Evolutionary conservation across 2,329 filamentous ascomycete genomes (phyloP).

Genomic region (Chalara sp.): DNA sequence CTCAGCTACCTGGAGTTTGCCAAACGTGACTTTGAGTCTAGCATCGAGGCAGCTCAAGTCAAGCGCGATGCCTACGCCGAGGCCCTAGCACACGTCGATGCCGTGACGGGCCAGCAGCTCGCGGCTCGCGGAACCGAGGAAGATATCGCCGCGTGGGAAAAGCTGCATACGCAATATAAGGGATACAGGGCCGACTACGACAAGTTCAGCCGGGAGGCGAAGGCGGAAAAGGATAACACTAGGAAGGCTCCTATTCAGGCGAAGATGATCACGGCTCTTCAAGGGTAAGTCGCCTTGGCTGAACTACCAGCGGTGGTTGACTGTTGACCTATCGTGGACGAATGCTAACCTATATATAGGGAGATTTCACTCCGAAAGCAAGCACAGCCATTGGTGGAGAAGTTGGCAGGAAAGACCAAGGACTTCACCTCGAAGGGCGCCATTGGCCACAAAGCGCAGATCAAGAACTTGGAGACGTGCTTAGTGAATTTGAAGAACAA

Average conservation of each 20-base stretch:
- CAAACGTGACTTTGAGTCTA: background rate
- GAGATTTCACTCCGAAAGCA: background rate
- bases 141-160: background rate
- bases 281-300: no score
- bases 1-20: background rate
- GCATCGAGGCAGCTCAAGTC: background rate
- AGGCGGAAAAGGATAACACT: background rate
- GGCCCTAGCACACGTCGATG: background rate
- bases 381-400: background rate
- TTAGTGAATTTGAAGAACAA: no score
- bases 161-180: background rate
- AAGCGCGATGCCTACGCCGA: background rate
- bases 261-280: no score
- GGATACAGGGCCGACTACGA: background rate
- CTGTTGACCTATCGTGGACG: background rate
- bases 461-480: no score
- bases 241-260: background rate
- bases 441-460: no score
- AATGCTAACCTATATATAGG: background rate
- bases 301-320: no score
- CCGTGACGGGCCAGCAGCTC: background rate
- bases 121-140: background rate
- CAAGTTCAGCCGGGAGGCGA: background rate
- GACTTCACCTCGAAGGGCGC: no score
- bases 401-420: background rate